Percentiles rank a stretch among this genome's conserved stretches.
Conservation (phyloP, 2,329 filamentous ascomycete genomes). For the Colletotrichum sp. region DNA sequence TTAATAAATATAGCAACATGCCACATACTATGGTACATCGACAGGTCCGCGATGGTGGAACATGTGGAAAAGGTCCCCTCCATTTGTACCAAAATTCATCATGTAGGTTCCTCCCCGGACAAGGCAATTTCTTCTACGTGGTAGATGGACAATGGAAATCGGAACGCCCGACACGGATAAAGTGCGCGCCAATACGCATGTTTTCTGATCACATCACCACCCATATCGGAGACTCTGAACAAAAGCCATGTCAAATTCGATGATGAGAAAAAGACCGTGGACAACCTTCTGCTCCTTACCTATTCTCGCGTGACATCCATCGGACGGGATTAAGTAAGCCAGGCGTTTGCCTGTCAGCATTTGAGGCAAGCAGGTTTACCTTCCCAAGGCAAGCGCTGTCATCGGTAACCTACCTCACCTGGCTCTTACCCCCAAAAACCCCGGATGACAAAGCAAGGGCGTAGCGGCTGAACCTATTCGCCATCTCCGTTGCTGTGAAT, state of each 20-base stretch:
- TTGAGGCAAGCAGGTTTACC: neutral
- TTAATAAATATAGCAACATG: slow-evolving; percentile 13
- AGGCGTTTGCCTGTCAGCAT: neutral
- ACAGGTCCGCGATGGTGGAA: neutral
- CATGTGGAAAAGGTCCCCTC: neutral
- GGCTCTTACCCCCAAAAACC: neutral
- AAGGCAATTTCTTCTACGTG: neutral
- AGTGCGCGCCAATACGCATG: neutral
- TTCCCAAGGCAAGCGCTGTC: neutral
- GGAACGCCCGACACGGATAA: neutral
- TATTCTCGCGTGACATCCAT: neutral
- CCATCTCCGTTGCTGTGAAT: neutral
- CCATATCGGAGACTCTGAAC: neutral
- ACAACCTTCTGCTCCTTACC: neutral
- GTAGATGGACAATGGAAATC: neutral
- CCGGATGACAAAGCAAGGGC: slow-evolving; percentile 17
- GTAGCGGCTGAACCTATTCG: neutral
- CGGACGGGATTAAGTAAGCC: neutral
- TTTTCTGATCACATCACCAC: neutral
- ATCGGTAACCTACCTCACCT: neutral
- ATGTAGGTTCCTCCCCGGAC: neutral
- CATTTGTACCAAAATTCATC: neutral
- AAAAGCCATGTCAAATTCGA: neutral
- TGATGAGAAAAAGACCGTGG: neutral
- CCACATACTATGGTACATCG: neutral